Percentiles rank a stretch among this genome's conserved stretches.
These are phyloP conservation scores for Lactuca sativa DNA, from an alignment of 129 eudicot species.

Conservation along the genomic window DNA sequence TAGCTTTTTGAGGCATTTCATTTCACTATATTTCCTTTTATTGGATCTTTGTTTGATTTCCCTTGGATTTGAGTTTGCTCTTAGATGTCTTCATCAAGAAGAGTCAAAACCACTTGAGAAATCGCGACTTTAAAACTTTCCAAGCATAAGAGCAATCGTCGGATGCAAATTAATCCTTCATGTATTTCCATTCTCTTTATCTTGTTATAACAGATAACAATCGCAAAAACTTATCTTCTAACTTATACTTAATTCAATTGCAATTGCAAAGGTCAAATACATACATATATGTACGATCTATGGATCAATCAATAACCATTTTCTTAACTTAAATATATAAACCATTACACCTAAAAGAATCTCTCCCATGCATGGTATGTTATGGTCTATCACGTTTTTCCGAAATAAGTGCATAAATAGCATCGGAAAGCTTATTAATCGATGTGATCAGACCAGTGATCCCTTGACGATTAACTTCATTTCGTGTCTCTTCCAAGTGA, in stretches of 20 bases:
- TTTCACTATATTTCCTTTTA: no score
- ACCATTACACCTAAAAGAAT: neutral
- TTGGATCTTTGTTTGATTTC: no score
- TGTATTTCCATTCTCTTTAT: no score
- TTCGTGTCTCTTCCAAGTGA: constrained; percentile 37
- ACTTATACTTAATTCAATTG: neutral
- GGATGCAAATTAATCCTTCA: no score
- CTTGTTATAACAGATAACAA: no score
- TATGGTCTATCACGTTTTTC: constrained; percentile 20
- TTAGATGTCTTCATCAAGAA: no score
- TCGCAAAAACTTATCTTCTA: no score
- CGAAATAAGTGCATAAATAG: constrained; percentile 45
- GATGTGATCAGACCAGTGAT: constrained; percentile 36
- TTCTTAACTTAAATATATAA: neutral
- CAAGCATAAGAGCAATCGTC: no score
- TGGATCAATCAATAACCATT: neutral
- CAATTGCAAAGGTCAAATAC: neutral
- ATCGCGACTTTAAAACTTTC: no score
- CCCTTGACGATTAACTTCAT: constrained; percentile 46
- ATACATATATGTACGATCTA: neutral
- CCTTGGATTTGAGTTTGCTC: no score
- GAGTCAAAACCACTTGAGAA: no score
- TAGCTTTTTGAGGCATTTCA: no score
- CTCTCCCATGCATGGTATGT: neutral
- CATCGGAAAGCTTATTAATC: constrained; percentile 47